These are phyloP conservation scores for Phytophthora sp. DNA, from an alignment of 352 stramenopile species.

Conservation along the genomic window DNA sequence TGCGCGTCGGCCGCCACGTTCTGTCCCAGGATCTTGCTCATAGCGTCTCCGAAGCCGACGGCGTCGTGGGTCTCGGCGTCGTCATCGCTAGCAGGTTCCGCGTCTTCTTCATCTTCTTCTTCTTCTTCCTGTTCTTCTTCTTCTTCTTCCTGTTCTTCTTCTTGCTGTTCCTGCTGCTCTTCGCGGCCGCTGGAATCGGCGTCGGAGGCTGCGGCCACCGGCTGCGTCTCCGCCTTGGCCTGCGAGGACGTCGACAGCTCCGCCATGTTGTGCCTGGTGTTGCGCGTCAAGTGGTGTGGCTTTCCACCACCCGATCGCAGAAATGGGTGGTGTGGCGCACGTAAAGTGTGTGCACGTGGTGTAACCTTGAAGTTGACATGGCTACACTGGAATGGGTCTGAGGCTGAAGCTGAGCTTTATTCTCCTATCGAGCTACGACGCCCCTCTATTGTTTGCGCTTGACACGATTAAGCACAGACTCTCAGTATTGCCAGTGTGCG, in stretches of 20 bases:
- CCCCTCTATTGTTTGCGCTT: too few species aligned
- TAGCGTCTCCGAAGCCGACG: slow-evolving; percentile 84
- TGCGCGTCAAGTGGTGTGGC: neutral
- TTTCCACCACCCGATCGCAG: slow-evolving; percentile 17
- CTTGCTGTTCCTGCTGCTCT: neutral
- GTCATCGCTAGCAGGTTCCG: slow-evolving; percentile 31
- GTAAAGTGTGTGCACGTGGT: neutral
- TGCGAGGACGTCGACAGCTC: slow-evolving; percentile 2
- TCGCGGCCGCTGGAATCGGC: slow-evolving; percentile 17
- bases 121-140: slow-evolving; percentile 32
- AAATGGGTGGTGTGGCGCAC: neutral
- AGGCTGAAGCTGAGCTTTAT: too few species aligned
- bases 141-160: slow-evolving; percentile 28
- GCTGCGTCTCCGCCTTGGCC: slow-evolving; percentile 6
- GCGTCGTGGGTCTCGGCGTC: slow-evolving; percentile 57
- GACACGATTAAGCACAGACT: too few species aligned
- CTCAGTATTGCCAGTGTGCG: too few species aligned
- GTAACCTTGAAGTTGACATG: slow-evolving; percentile 11
- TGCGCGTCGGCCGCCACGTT: slow-evolving; percentile 69
- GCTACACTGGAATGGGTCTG: too few species aligned
- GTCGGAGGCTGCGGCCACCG: neutral
- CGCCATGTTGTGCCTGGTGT: slow-evolving; percentile 14
- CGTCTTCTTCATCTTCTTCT: slow-evolving; percentile 21
- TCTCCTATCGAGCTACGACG: too few species aligned
- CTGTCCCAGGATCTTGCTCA: slow-evolving; percentile 87